Base-by-base conservation (phyloP, 2,329 filamentous ascomycete species). In the Bipolaris victoriae region DNA sequence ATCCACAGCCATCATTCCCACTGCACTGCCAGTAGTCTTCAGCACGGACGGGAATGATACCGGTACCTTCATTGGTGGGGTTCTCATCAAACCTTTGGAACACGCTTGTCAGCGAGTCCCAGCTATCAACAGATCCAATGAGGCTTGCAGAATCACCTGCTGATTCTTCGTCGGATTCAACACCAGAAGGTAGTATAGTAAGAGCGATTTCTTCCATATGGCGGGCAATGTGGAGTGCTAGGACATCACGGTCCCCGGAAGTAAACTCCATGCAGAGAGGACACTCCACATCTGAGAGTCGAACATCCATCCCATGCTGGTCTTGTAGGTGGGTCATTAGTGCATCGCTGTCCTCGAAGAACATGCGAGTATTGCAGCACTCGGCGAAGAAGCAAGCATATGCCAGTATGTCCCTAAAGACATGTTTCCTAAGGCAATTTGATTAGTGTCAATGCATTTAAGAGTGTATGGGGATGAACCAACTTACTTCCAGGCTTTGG, bases 121-220 rank as follows among this genome's bases (percentile, higher is more conserved):
- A 7, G 26, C 26, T 29, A 29, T 29, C 26, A 29, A 10, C 5
- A 10, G 9, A 29, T 29, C 7, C 9, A 29, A 10, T 3, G 9
- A 10, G 9, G 26, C 26, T 29, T 29, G 9, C 9, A 1, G 9
- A 29, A 1, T 15, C 31, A 22, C 9, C 18, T 24, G 33, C 18
- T 16, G 31, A 18, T 13, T 48, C 31, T 36, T 9, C 24, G 7
- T 41, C 46, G 1, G 18, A 37, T 1, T 49, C 33, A 2, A 49
- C 31, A 37, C 46, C 20, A 2, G 33, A 49, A 36, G 46, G 46
- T 16, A 49, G 7, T 35, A 49, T 49, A 2, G 26, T 16, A 37
- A 49, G 46, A 2, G 46, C 46, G 6, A 49, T 49, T 4, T 49
- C 46, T 13, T 49, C 46, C 46, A 49, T 35, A 37, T 49, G 46